Percentiles rank a stretch among this genome's conserved stretches.
Evolutionary conservation across 2,329 filamentous ascomycete genomes (phyloP).

Genomic region (Diaporthe sp.): DNA sequence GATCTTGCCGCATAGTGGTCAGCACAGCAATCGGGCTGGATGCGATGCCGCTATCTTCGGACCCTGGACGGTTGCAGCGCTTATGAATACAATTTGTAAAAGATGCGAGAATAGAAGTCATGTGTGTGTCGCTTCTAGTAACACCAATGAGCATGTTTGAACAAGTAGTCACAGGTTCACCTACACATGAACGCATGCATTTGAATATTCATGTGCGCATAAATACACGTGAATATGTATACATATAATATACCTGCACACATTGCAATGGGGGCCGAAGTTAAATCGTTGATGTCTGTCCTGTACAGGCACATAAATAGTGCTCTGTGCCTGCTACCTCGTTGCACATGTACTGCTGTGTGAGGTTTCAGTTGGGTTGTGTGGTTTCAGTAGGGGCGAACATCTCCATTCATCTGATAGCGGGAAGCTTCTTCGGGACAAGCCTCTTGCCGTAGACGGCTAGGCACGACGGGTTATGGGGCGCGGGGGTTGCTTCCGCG

Average conservation of each 20-base stretch:
- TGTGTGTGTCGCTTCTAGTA: neutral
- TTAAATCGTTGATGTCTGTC: neutral
- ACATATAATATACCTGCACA: neutral
- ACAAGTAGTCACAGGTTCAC: neutral
- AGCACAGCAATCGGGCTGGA: neutral
- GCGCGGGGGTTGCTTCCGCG: neutral
- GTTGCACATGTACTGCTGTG: conserved; percentile 3
- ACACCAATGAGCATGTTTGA: neutral
- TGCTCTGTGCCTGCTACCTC: neutral
- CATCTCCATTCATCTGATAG: conserved; percentile 20
- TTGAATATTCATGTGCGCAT: neutral
- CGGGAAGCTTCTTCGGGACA: neutral
- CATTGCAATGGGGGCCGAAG: neutral
- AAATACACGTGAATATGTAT: neutral
- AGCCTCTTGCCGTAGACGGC: conserved; percentile 4
- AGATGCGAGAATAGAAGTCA: neutral
- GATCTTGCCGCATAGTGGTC: neutral
- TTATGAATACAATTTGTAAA: neutral
- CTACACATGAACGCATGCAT: neutral
- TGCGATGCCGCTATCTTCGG: neutral
- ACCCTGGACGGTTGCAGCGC: neutral
- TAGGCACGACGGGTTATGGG: conserved; percentile 9
- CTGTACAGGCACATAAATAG: neutral
- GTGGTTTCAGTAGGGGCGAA: conserved; percentile 14
- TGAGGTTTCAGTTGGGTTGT: conserved; percentile 7